phyloP scores from a whole-genome alignment of 2,329 filamentous ascomycete genomes.

The Coniochaeta sp. region DNA sequence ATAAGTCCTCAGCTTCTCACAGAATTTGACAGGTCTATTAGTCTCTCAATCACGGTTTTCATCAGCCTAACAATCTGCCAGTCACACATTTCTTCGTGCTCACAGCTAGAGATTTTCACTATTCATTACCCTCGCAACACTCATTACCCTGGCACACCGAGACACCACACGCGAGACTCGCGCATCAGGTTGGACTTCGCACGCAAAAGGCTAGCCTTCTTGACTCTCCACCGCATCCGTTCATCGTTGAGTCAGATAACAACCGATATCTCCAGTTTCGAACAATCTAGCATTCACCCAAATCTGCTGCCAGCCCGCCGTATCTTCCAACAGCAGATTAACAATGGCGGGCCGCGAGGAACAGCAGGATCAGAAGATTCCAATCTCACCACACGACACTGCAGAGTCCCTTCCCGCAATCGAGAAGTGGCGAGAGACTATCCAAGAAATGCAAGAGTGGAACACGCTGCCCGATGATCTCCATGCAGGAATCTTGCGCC shows the following conservation, averaged over 20 bases:
- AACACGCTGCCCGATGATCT: background rate
- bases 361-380: background rate
- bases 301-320: background rate
- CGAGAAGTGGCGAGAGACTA: background rate
- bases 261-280: background rate
- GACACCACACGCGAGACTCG: background rate
- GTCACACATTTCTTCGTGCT: background rate
- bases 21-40: too few relatives aligned
- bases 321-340: background rate
- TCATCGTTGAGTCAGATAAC: background rate
- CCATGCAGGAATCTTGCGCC: background rate
- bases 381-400: background rate
- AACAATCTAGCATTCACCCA: background rate
- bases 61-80: background rate
- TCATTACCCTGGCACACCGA: background rate
- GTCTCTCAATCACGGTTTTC: too few relatives aligned
- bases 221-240: background rate
- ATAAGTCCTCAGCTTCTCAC: background rate
- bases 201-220: background rate
- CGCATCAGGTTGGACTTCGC: background rate
- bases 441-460: background rate
- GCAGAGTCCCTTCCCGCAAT: background rate
- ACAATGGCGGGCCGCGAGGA: background rate
- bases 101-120: background rate
- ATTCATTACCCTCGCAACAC: background rate